These are phyloP conservation scores for Maudiozyma serrabonitensis DNA, from an alignment of 805 yeast species.

Conservation along the genomic window DNA sequence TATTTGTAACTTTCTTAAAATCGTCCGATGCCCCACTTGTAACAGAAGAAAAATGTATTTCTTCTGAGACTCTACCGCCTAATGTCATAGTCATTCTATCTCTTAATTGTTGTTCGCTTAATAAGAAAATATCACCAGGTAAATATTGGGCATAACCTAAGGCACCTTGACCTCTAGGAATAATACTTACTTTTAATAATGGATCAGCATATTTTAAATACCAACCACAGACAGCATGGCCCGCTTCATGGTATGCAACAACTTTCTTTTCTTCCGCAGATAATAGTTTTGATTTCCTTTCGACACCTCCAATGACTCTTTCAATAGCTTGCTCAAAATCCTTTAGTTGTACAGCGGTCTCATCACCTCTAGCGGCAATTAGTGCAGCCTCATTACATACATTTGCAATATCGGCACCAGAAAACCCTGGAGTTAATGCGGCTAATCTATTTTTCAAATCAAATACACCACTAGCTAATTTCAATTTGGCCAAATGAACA, in stretches of 20 bases:
- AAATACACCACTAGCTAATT: conserved; percentile 42
- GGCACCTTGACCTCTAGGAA: conserved; percentile 95
- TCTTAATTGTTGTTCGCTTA: conserved; percentile 64
- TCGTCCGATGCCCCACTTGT: conserved; percentile 96
- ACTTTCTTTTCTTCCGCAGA: conserved; percentile 78
- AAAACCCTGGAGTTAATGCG: conserved; percentile 94
- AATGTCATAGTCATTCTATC: conserved; percentile 95
- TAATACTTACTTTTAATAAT: conserved; percentile 85
- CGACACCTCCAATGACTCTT: conserved; percentile 93
- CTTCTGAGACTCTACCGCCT: conserved; percentile 96
- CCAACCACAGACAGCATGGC: conserved; percentile 99
- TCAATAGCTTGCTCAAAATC: conserved; percentile 97
- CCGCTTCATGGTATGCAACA: conserved; percentile 98
- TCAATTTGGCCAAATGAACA: conserved; percentile 73
- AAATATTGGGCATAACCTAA: conserved; percentile 95
- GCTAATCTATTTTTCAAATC: conserved; percentile 77
- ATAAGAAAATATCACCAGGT: conserved; percentile 82
- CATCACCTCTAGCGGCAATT: conserved; percentile 83
- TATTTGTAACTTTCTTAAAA: conserved; percentile 87
- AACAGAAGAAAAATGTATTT: conserved; percentile 80
- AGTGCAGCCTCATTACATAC: conserved; percentile 95
- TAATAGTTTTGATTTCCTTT: conserved; percentile 75
- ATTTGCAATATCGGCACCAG: conserved; percentile 98
- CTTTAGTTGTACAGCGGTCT: conserved; percentile 53
- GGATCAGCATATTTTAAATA: conserved; percentile 86